These are phyloP conservation scores for Vaccinium darrowii DNA, from an alignment of 148 eudicot genomes.

Conservation along the genomic window DNA sequence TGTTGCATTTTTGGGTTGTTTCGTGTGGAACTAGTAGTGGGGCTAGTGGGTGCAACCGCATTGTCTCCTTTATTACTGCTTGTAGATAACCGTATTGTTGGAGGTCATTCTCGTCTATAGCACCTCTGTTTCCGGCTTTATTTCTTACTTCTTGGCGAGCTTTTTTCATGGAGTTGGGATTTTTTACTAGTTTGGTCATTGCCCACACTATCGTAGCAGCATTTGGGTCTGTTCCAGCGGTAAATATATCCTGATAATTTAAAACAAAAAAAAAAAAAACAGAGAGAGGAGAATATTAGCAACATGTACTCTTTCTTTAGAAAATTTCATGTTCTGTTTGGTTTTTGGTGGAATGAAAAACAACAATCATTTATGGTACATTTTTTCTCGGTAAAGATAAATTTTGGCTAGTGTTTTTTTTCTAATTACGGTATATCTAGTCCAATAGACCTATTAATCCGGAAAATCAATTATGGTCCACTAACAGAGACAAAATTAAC, in stretches of 20 bases:
- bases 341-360: too few species aligned
- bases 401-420: too few species aligned
- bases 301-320: not conserved
- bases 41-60: slow-evolving; percentile 15
- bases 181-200: slow-evolving; percentile 10
- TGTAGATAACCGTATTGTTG: not conserved
- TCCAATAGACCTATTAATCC: too few species aligned
- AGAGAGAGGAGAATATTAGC: not conserved
- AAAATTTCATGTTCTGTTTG: too few species aligned
- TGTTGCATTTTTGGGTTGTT: slow-evolving; percentile 3
- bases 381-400: too few species aligned
- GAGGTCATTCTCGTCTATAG: not conserved
- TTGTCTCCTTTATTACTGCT: slow-evolving; percentile 5
- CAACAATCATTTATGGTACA: too few species aligned
- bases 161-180: slow-evolving; percentile 8
- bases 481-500: too few species aligned
- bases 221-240: slow-evolving; percentile 14
- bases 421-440: too few species aligned
- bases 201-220: slow-evolving; percentile 18
- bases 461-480: too few species aligned
- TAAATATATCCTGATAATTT: slow-evolving; percentile 14
- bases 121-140: not conserved
- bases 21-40: slow-evolving; percentile 7
- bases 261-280: too few species aligned
- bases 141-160: not conserved